These are phyloP conservation scores for Brassica juncea DNA, from an alignment of 345 rosid genomes.

Conservation along the genomic window DNA sequence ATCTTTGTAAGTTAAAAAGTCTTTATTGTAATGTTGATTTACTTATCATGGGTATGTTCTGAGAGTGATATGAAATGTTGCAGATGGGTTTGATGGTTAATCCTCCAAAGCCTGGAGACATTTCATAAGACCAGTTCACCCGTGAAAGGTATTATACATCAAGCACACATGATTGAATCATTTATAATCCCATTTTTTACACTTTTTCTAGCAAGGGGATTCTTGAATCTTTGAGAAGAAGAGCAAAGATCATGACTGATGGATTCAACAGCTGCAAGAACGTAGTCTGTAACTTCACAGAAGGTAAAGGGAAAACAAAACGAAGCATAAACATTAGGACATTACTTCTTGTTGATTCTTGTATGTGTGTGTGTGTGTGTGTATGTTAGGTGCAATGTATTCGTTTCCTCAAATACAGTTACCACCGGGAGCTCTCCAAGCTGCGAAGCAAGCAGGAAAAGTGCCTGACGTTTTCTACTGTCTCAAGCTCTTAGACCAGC, in stretches of 20 bases:
- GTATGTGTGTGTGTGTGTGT: not conserved
- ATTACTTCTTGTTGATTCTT: slow-evolving; percentile 9
- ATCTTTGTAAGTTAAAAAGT: slow-evolving; percentile 71
- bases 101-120: no score
- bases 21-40: slow-evolving; percentile 1
- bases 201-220: slow-evolving; percentile 69
- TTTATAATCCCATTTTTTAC: not conserved
- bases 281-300: slow-evolving; percentile 94
- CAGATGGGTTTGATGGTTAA: slow-evolving; percentile 95
- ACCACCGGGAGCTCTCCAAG: slow-evolving; percentile 86
- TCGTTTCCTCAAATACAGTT: slow-evolving; percentile 91
- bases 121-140: no score
- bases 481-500: slow-evolving; percentile 55
- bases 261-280: slow-evolving; percentile 44
- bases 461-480: slow-evolving; percentile 97
- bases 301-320: slow-evolving; percentile 49
- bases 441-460: slow-evolving; percentile 74
- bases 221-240: slow-evolving; percentile 86
- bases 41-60: not conserved
- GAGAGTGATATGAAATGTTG: slow-evolving; percentile 16
- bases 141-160: not conserved
- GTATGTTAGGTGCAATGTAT: slow-evolving; percentile 85
- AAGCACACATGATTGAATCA: not conserved
- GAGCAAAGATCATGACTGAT: slow-evolving; percentile 93
- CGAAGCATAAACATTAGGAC: not conserved